phyloP scores from a whole-genome alignment of 352 stramenopile genomes.

The Salisapilia sapeloensis region DNA sequence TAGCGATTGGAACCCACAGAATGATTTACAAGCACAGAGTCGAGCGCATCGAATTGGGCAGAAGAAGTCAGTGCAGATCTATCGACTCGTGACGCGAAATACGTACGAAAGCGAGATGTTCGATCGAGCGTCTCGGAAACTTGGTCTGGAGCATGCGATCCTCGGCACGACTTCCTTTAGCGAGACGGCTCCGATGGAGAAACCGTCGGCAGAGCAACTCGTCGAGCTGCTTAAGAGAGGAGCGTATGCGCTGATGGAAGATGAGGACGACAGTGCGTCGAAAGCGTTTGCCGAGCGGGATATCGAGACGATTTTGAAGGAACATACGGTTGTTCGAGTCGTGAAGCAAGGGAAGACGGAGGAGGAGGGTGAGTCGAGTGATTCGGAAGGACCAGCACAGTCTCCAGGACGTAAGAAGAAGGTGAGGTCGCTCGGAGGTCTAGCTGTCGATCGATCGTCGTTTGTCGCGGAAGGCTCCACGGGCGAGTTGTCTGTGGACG shows the following conservation, averaged over 20 bases:
- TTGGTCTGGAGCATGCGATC: slow-evolving; percentile 97
- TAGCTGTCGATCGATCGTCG: slow-evolving; percentile 74
- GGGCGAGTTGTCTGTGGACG: slow-evolving; percentile 86
- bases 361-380: slow-evolving; percentile 11
- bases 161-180: slow-evolving; percentile 89
- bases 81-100: slow-evolving; percentile 94
- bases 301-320: slow-evolving; percentile 93
- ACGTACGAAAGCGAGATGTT: slow-evolving; percentile 99
- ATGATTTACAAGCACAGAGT: slow-evolving; percentile 74
- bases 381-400: slow-evolving; percentile 3
- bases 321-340: slow-evolving; percentile 66
- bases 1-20: slow-evolving; percentile 99
- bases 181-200: slow-evolving; percentile 77
- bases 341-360: slow-evolving; percentile 17
- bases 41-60: slow-evolving; percentile 98
- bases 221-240: slow-evolving; percentile 95
- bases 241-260: slow-evolving; percentile 96
- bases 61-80: slow-evolving; percentile 96
- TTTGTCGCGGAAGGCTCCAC: slow-evolving; percentile 86
- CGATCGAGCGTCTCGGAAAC: slow-evolving; percentile 93
- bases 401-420: slow-evolving; percentile 23
- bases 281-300: slow-evolving; percentile 90
- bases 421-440: slow-evolving; percentile 35
- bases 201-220: slow-evolving; percentile 84
- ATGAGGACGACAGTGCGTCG: slow-evolving; percentile 89